Base-by-base conservation (phyloP, 1,284 basidiomycete species). In the Melampsora abietis-canadensis region DNA sequence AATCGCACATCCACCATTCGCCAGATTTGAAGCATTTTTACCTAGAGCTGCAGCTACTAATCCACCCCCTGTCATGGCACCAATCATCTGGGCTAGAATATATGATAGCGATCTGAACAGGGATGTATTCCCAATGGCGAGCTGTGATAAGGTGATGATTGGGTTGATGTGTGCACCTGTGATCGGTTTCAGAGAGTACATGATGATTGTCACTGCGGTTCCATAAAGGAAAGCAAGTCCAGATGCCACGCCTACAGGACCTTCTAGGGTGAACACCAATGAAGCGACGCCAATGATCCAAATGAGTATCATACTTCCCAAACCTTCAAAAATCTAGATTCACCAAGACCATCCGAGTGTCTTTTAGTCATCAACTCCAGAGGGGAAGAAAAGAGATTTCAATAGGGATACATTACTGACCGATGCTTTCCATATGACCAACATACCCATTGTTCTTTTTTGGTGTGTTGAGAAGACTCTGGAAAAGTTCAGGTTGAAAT, bases 131-230 rank as follows among this genome's bases (percentile, higher is more conserved):
- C 69, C 69, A 12, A 47, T 15, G 4, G 51, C 44, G 30, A 63
- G 48, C 19, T 40, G 37, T 4, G 61, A 61, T 4, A 72, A n/a
- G 31, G 69, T 72, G 69, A 72, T 72, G 12, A 72, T 63, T 19
- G 69, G 69, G 51, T 72, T 72, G 27, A 72, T 63, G 37, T 72
- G 69, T 14, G 60, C 69, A 12, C 69, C 69, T 31, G 60, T 72
- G 27, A 72, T 24, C 1, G 60, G 61, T 24, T 62, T 62, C 12
- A 72, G 30, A n/a, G 61, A 24, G 37, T 51, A 72, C 60, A 72
- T 51, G 21, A 62, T 27, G 24, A 72, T 31, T 8, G 69, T 51
- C 8, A 62, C 62, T 17, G 46, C 46, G 17, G 51, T 27, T 10
- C 60, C 61, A 57, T 72, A 64, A 27, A 64, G 46, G 8, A 72